Evolutionary conservation across 352 stramenopile genomes (phyloP).

Genomic region (Pythium aristosporum): DNA sequence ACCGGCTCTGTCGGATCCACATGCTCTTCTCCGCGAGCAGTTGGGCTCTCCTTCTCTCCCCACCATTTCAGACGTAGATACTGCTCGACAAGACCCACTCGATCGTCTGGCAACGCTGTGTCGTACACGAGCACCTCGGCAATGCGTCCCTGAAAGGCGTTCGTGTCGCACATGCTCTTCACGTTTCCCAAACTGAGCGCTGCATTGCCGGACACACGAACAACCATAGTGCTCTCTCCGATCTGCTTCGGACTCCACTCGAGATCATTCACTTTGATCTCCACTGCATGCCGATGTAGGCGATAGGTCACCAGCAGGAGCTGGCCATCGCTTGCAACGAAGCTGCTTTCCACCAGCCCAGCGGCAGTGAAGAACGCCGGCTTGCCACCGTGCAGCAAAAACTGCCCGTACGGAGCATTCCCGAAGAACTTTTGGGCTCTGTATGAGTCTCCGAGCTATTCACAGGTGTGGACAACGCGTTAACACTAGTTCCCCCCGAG

Average conservation of each 20-base stretch:
- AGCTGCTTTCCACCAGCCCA: constrained; percentile 37
- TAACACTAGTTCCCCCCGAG: background rate
- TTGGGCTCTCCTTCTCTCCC: background rate
- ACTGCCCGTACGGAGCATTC: constrained; percentile 66
- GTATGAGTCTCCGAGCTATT: constrained; percentile 37
- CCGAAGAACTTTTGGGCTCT: constrained; percentile 67
- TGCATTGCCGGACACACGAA: constrained; percentile 49
- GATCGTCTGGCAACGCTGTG: constrained; percentile 34
- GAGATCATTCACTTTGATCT: constrained; percentile 37
- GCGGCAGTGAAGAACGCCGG: constrained; percentile 52
- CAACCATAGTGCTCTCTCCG: constrained; percentile 2
- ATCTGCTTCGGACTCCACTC: constrained; percentile 23
- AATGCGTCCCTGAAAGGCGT: constrained; percentile 56
- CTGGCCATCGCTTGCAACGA: constrained; percentile 21
- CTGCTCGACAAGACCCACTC: constrained; percentile 33
- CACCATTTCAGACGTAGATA: constrained; percentile 61
- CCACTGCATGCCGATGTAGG: constrained; percentile 36
- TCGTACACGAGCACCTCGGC: constrained; percentile 60
- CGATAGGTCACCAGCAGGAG: constrained; percentile 50
- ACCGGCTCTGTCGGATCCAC: background rate
- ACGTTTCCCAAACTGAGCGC: constrained; percentile 56
- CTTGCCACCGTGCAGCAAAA: constrained; percentile 56
- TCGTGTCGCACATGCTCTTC: constrained; percentile 50
- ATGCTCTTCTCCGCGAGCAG: background rate
- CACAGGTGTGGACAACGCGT: constrained; percentile 1